Evolutionary conservation across 2,329 filamentous ascomycete genomes (phyloP).

Genomic region (Verticillium dahliae): DNA sequence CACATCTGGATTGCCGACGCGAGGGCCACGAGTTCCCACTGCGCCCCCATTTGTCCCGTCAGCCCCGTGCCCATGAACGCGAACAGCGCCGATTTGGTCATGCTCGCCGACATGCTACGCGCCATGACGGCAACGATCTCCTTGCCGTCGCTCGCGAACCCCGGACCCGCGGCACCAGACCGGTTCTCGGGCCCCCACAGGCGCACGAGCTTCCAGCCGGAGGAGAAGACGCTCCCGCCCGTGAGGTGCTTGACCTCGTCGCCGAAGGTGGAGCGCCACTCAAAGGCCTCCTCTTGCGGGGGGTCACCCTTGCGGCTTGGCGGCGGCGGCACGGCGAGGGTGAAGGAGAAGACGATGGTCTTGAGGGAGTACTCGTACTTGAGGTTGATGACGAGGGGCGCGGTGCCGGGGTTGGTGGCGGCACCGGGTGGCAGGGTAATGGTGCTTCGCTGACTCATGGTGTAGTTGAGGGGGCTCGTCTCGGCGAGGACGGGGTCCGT

Average conservation of each 20-base stretch:
- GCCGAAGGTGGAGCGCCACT: constrained; percentile 8
- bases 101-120: constrained; percentile 4
- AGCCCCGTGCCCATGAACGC: constrained; percentile 10
- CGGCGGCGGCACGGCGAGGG: neutral
- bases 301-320: neutral
- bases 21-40: constrained; percentile 6
- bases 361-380: neutral
- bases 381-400: neutral
- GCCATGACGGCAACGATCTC: constrained; percentile 12
- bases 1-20: constrained; percentile 5
- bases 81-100: constrained; percentile 7
- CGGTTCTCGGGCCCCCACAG: neutral
- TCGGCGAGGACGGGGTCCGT: constrained; percentile 2
- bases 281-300: constrained; percentile 4
- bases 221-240: neutral
- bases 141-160: constrained; percentile 9
- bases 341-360: constrained; percentile 1
- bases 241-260: constrained; percentile 8
- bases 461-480: neutral
- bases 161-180: neutral
- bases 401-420: neutral
- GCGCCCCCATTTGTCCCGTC: constrained; percentile 7
- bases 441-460: neutral
- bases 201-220: constrained; percentile 11
- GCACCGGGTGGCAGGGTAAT: neutral